A percentile compares a stretch with the other conserved stretches of the same genome.
phyloP scores from a whole-genome alignment of 2,329 filamentous ascomycete species.

The Fonsecaea pugnacius region DNA sequence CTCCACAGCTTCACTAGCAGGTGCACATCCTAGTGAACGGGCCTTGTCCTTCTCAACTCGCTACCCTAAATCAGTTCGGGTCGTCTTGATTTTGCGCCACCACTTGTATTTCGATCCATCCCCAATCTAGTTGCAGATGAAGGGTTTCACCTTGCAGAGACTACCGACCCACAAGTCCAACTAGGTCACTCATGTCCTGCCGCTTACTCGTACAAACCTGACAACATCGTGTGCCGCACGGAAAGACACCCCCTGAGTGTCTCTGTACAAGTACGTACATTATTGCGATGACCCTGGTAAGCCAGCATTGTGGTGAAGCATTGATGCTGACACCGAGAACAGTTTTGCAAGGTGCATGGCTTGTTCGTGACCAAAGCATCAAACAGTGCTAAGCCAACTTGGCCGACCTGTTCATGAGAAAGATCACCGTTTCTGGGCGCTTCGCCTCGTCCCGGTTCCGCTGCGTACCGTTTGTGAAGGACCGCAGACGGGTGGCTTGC shows the following conservation, averaged over 20 bases:
- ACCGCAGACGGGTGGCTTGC: neutral
- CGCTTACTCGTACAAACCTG: neutral
- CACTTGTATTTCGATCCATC: neutral
- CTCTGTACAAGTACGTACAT: neutral
- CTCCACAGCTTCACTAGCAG: neutral
- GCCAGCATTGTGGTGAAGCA: neutral
- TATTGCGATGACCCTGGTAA: neutral
- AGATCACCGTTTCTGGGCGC: neutral
- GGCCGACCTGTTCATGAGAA: neutral
- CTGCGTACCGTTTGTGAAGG: neutral
- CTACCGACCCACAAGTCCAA: neutral
- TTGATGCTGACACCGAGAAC: neutral
- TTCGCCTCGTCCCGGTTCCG: conserved; percentile 1
- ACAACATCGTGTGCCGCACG: neutral
- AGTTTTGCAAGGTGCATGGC: neutral
- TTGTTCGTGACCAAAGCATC: neutral
- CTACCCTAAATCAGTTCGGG: conserved; percentile 3
- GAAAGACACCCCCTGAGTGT: neutral
- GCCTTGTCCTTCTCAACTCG: neutral
- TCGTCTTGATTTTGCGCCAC: conserved; percentile 2
- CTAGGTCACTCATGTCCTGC: neutral
- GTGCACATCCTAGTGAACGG: neutral
- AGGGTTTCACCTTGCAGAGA: neutral
- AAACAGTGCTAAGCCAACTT: neutral
- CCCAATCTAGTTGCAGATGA: neutral